phyloP scores from a whole-genome alignment of 129 eudicot genomes.

The Cynara cardunculus region DNA sequence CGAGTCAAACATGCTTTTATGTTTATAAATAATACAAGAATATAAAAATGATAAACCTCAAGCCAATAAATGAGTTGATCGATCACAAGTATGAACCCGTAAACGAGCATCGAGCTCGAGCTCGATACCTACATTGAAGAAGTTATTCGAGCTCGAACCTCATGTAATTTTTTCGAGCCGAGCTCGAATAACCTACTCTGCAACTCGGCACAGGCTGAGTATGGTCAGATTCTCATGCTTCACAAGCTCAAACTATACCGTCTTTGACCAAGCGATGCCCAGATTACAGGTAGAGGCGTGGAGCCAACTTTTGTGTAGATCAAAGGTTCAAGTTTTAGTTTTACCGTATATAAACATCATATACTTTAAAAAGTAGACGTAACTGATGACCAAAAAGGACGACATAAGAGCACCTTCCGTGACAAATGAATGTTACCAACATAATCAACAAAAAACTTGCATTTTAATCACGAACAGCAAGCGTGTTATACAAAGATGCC shows the following conservation, averaged over 20 bases:
- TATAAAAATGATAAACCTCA: too few relatives aligned
- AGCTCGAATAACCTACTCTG: too few relatives aligned
- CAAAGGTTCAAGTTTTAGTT: neutral
- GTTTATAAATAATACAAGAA: too few relatives aligned
- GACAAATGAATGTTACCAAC: neutral
- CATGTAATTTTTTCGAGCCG: too few relatives aligned
- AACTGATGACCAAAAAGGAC: neutral
- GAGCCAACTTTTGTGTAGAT: neutral
- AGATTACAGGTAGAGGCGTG: neutral
- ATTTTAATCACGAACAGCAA: neutral
- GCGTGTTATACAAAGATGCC: conserved; percentile 33
- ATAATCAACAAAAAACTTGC: neutral
- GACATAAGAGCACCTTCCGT: neutral
- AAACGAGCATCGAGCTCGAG: too few relatives aligned
- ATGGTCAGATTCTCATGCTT: neutral
- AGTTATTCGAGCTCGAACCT: too few relatives aligned
- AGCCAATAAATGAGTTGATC: too few relatives aligned
- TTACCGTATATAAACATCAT: neutral
- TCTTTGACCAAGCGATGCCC: neutral
- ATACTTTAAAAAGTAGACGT: neutral
- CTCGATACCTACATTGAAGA: too few relatives aligned
- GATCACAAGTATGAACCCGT: too few relatives aligned
- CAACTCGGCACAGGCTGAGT: neutral
- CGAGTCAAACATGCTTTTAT: too few relatives aligned
- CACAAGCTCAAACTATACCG: neutral